phyloP scores from a whole-genome alignment of 495 filamentous ascomycete genomes.

The Penicillium egyptiacum region DNA sequence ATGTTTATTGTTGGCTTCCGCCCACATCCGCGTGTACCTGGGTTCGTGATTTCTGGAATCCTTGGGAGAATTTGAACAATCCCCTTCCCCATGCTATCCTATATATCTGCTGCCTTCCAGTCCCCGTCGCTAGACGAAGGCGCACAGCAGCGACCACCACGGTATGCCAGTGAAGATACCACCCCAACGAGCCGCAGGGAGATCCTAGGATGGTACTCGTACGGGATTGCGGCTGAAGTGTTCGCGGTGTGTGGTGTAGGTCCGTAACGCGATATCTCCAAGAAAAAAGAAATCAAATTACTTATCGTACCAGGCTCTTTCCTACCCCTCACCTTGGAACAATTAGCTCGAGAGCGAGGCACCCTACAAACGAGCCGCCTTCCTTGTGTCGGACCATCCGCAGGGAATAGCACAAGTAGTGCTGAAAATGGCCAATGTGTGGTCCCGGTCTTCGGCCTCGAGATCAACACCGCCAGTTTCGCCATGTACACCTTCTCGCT shows the following conservation, averaged over 20 bases:
- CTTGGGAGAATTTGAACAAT: conserved; percentile 5
- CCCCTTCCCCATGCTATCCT: conserved; percentile 22
- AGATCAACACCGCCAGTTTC: conserved; percentile 54
- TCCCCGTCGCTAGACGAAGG: conserved; percentile 26
- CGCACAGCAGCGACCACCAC: conserved; percentile 37
- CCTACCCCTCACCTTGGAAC: conserved; percentile 85
- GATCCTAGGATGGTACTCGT: conserved; percentile 84
- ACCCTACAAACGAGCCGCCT: conserved; percentile 58
- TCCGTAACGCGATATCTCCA: conserved; percentile 12
- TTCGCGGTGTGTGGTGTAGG: conserved; percentile 84
- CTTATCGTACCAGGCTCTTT: conserved; percentile 67
- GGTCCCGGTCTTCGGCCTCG: conserved; percentile 43
- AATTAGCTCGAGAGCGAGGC: conserved; percentile 79
- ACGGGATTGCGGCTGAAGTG: conserved; percentile 86
- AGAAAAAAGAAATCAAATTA: conserved; percentile 9
- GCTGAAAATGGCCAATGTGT: conserved; percentile 42
- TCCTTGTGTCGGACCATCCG: conserved; percentile 34
- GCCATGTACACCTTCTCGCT: conserved; percentile 57
- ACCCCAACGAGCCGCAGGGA: conserved; percentile 76
- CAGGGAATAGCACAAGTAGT: conserved; percentile 18
- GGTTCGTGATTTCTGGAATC: neutral
- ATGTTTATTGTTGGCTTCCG: conserved; percentile 20
- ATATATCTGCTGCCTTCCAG: conserved; percentile 23
- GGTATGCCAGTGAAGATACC: conserved; percentile 79
- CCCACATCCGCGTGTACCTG: conserved; percentile 24